phyloP scores from a whole-genome alignment of 176 grass and related monocot species.

The Olyra latifolia region DNA sequence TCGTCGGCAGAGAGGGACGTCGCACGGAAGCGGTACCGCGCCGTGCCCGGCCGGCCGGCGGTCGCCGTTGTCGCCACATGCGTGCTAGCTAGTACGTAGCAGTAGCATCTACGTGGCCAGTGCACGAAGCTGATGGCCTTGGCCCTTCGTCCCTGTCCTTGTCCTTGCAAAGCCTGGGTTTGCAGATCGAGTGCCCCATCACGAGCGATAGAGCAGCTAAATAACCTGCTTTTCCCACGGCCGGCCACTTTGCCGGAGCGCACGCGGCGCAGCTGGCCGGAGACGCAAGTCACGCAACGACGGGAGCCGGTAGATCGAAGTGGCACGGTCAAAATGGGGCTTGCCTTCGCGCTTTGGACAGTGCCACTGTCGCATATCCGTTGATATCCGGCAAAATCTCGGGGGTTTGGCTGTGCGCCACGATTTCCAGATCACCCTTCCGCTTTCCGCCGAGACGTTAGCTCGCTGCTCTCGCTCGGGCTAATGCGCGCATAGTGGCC shows the following conservation, averaged over 20 bases:
- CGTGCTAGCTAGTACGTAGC: not conserved
- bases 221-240: not conserved
- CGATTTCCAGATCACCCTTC: conserved; percentile 27
- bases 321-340: not conserved
- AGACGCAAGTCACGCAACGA: not conserved
- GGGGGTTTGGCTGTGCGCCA: conserved; percentile 10
- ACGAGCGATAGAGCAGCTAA: not conserved
- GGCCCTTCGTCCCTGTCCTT: too few species aligned
- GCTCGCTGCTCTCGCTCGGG: not conserved
- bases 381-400: conserved; percentile 5
- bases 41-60: not conserved
- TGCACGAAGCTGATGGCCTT: not conserved
- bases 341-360: not conserved
- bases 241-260: not conserved
- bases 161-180: not conserved
- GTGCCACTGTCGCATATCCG: not conserved
- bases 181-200: not conserved
- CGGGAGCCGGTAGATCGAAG: not conserved
- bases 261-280: not conserved
- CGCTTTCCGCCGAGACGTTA: conserved; percentile 13
- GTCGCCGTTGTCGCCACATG: not conserved
- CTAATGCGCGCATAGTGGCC: not conserved
- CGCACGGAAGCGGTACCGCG: not conserved
- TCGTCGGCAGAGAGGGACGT: conserved; percentile 5
- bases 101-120: too few species aligned